Base-by-base conservation (phyloP, 139 green algal species). In the Chlamydomonas sp. region DNA sequence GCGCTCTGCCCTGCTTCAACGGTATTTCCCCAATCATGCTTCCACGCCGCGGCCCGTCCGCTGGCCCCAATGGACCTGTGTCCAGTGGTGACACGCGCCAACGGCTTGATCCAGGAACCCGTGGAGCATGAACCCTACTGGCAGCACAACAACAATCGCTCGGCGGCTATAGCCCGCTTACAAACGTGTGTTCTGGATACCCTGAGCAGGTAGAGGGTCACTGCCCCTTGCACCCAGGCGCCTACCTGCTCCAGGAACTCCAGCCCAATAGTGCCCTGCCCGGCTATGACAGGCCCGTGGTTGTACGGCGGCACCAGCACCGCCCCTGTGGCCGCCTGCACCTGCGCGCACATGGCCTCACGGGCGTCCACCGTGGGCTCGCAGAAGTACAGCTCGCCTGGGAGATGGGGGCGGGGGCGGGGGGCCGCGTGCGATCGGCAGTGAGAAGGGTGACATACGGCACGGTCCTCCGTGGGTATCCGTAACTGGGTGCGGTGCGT, bases 181-280 rank as follows among this genome's bases (percentile, higher is more conserved):
- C 31, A 49, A 49, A 49, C 31, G 31, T 49, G 31, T 49, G 31
- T 49, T 49, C 31, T 49, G 31, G 31, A 49, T 49, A 49, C 31
- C 31, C 31, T 49, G 31, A 49, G 31, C 31, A 49, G 31, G 31
- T 49, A 49, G 31, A 49, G 31, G 31, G 31, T 49, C 31, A 49
- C 31, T 49, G 31, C 31, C 31, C 31, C 31, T 49, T 49, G 31
- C 31, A 8, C 10, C 14, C 77, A 17, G 20, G 6, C 10, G 3
- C 71, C 2, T 61, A 96, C 94, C 93, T 98, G 96, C 88, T 97
- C 73, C 78, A 98, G 87, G 2, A 98, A 81, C 91, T 98, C 96
- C 67, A 98, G 89, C 0, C 90, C 96, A 0, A 98, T 95, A 8
- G 96, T 98, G 86, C 95, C 96, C 89, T 98, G 96, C 8, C 96